Evolutionary conservation across 208 protist species (phyloP).

Genomic region (Zelonia costaricensis): DNA sequence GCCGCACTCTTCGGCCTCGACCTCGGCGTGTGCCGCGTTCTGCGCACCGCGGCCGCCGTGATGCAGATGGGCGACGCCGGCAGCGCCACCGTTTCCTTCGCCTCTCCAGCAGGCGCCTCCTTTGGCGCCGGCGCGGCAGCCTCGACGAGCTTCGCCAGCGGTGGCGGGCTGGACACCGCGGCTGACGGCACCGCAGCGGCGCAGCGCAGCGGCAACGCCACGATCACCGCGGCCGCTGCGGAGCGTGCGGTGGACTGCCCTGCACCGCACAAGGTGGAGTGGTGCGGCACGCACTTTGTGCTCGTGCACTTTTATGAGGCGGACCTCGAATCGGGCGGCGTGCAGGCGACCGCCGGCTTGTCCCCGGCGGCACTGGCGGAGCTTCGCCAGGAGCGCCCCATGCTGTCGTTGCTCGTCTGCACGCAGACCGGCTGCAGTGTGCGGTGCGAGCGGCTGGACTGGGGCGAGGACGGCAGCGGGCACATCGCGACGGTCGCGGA

Average conservation of each 20-base stretch:
- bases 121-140: background rate
- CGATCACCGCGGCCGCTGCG: background rate
- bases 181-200: background rate
- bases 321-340: constrained; percentile 7
- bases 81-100: background rate
- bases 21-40: constrained; percentile 4
- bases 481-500: constrained; percentile 28
- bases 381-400: constrained; percentile 7
- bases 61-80: background rate
- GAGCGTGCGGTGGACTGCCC: background rate
- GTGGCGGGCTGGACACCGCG: background rate
- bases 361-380: background rate
- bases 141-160: background rate
- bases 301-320: constrained; percentile 32
- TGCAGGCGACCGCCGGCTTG: background rate
- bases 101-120: background rate
- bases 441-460: constrained; percentile 41
- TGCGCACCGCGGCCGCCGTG: constrained; percentile 3
- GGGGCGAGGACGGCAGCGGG: constrained; percentile 40
- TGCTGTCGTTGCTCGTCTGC: constrained; percentile 44
- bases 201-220: too few species aligned
- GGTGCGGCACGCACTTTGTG: constrained; percentile 42
- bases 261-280: constrained; percentile 18
- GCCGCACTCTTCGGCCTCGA: constrained; percentile 12
- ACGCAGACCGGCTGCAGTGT: constrained; percentile 13